Conservation (phyloP, 179 eudicot genomes). For the Spergularia azorica region DNA sequence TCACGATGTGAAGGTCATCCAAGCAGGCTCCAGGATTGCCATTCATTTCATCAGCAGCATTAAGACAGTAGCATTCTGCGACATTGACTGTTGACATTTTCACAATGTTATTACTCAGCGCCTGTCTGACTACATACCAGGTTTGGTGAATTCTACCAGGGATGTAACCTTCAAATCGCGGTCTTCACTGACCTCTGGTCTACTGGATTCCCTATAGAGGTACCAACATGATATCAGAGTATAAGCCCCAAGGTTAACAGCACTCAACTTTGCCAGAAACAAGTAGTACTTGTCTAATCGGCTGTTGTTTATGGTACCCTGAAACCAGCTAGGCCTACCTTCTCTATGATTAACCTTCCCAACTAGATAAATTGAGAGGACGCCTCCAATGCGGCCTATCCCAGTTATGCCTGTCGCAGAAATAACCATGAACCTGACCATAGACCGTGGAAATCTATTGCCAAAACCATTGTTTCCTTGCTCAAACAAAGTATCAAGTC, state of each 20-base stretch:
- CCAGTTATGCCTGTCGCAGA: neutral
- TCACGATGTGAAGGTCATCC: constrained; percentile 33
- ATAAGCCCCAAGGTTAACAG: constrained; percentile 40
- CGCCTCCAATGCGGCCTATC: neutral
- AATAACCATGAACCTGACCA: constrained; percentile 6
- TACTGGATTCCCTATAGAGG: constrained; percentile 24
- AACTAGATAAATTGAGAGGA: neutral
- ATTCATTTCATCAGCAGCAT: constrained; percentile 35
- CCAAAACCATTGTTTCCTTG: constrained; percentile 3
- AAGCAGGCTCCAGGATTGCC: constrained; percentile 29
- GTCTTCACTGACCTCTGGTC: neutral
- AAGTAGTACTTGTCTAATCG: constrained; percentile 63
- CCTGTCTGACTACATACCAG: too few relatives aligned
- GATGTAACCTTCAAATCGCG: too few relatives aligned
- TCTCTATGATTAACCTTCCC: constrained; percentile 22
- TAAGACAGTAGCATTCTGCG: constrained; percentile 44
- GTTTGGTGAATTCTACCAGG: too few relatives aligned
- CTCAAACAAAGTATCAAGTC: neutral
- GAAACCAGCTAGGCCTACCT: constrained; percentile 57
- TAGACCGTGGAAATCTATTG: neutral
- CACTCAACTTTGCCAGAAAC: constrained; percentile 48
- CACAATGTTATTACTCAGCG: too few relatives aligned
- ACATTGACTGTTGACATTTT: too few relatives aligned
- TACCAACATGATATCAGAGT: constrained; percentile 33
- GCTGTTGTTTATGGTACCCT: constrained; percentile 46